Evolutionary conservation across 352 stramenopile genomes (phyloP), one percentile per base, ranked within the genome.

Genomic region (Phytophthora meadii): DNA sequence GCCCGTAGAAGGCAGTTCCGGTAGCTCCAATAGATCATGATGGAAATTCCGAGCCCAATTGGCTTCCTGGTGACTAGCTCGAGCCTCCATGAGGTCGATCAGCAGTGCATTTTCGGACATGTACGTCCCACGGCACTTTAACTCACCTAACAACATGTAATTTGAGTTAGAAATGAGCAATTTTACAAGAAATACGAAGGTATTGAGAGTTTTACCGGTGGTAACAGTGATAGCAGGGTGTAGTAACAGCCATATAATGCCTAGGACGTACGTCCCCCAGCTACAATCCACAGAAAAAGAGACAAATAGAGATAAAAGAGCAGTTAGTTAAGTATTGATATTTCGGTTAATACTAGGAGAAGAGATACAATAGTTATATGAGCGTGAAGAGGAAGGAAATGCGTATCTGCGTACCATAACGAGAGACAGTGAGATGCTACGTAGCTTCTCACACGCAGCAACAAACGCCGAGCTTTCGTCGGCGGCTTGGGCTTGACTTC

Each of bases 21-120:
- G 66, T 12, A 88, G 53, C 11, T 74, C 15, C n/a, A 79, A 34
- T 24, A 92, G 57, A 17, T 71, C 65, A 12, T 66, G 48, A 42
- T 92, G 83, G 47, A 75, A 77, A 3, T 14, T 22, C 9, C 65
- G 65, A 30, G 65, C 68, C 8, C 49, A 61, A 40, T 74, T 36
- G 11, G 68, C 81, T 37, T 89, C 79, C 8, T 69, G 34, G 46
- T 81, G 63, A 54, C 70, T 81, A 12, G 61, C 72, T 36, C 71
- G 51, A 12, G 83, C 74, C 45, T 87, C 77, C 54, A 89, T 89
- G 44, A 83, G 84, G 56, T 92, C 86, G 36, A 93, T 82, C 14
- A 96, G 77, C 51, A 97, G 74, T 47, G 87, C 89, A 55, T 97
- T 97, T 74, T 97, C 89, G 2, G 88, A 95, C 53, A 95, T 91